Base-by-base conservation (phyloP, 441 rosid genomes). In the Eruca vesicaria region DNA sequence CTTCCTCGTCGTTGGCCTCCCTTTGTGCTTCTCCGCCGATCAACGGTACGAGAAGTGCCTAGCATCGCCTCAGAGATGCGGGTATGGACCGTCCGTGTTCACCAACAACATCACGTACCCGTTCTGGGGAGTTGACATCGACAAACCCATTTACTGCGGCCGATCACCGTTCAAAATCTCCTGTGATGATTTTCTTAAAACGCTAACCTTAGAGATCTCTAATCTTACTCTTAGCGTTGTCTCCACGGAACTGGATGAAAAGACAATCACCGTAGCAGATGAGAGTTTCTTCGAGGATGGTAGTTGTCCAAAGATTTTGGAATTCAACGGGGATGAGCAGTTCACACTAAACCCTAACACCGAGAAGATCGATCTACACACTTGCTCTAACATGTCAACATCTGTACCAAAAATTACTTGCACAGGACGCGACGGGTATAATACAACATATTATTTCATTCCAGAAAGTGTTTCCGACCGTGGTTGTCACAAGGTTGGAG, bases 91-190 rank as follows among this genome's bases (percentile, higher is more conserved):
- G 3, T 0, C 0, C 45, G 10, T 77, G 5, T 60, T 15, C 61
- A 5, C 31, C 1, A 71, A 43, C n/a, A n/a, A n/a, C 59, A 20
- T 7, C 9, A 1, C 62, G 0, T 84, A 84, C 62, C 90, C 86
- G 28, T 84, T 86, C 45, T 84, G 88, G 84, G 81, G 77, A 9
- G 0, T 2, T 0, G 4, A 12, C 16, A 14, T 72, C 63, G 14
- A 5, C 5, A 76, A 74, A 15, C 76, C 84, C 7, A 9, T 0
- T 0, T 69, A 11, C 31, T 84, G 85, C 5, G 88, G 86, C 9
- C 83, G 7, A 32, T 1, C 2, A 31, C 9, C 9, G 0, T 83
- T 83, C 59, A 7, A 74, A 52, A 81, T 86, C 12, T 9, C 20
- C 2, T 86, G 88, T 43, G 2, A 31, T 9, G 16, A n/a, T 0